Conservation (phyloP, 352 stramenopile species). For the Globisporangium takayamanum region DNA sequence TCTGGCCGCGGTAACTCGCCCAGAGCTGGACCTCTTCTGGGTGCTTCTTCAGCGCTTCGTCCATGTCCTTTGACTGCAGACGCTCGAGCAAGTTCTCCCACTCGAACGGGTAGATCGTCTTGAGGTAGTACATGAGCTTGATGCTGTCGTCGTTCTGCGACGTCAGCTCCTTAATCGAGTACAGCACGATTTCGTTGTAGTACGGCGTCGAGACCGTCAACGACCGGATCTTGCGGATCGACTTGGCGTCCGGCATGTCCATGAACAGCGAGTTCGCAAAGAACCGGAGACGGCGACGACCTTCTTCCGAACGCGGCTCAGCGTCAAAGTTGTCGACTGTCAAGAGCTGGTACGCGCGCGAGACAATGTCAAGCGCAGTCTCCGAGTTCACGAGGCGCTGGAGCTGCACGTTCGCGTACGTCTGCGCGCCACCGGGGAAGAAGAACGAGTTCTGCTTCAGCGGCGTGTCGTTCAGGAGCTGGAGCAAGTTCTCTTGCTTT, state of each 20-base stretch:
- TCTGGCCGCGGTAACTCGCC: conserved; percentile 84
- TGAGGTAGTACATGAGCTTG: conserved; percentile 94
- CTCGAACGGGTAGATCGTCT: conserved; percentile 85
- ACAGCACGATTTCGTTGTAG: conserved; percentile 89
- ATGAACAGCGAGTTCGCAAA: conserved; percentile 88
- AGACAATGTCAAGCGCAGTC: conserved; percentile 79
- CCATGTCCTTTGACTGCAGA: conserved; percentile 71
- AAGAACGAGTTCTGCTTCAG: conserved; percentile 87
- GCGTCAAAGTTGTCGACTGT: conserved; percentile 88
- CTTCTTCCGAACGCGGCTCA: conserved; percentile 81
- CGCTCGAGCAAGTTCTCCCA: conserved; percentile 83
- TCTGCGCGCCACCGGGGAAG: conserved; percentile 76
- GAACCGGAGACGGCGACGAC: conserved; percentile 77
- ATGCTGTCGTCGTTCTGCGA: conserved; percentile 89
- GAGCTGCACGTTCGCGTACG: conserved; percentile 76
- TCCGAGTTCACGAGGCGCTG: conserved; percentile 78
- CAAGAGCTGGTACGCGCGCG: conserved; percentile 77
- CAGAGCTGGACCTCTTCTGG: conserved; percentile 78
- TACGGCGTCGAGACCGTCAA: conserved; percentile 83
- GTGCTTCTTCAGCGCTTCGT: conserved; percentile 78
- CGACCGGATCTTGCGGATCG: conserved; percentile 82
- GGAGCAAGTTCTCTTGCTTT: conserved; percentile 84
- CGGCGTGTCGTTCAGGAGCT: conserved; percentile 79
- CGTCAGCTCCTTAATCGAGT: conserved; percentile 86
- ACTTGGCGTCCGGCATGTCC: conserved; percentile 85